phyloP scores from a whole-genome alignment of 2,329 filamentous ascomycete genomes.

The Paracorniculantispora psalliotae region DNA sequence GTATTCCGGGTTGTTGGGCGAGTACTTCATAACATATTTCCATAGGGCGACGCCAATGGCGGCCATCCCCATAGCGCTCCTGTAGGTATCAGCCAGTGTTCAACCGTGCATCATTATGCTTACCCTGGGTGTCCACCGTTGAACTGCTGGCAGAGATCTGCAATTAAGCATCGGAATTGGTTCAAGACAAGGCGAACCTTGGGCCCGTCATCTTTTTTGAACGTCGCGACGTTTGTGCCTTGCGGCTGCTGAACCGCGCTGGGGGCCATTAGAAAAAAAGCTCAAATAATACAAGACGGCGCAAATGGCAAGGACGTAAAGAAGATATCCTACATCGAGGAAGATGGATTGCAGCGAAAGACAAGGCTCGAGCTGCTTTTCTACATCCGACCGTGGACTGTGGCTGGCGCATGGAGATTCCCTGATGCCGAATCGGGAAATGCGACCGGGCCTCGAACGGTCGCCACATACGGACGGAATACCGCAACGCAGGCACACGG shows the following conservation, averaged over 20 bases:
- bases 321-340: too few relatives aligned
- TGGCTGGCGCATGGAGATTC: conserved; percentile 2
- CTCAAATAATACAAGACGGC: neutral
- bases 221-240: conserved; percentile 35
- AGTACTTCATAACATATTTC: conserved; percentile 59
- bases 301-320: neutral
- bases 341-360: neutral
- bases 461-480: neutral
- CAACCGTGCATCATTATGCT: conserved; percentile 16
- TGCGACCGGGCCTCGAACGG: neutral
- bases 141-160: conserved; percentile 66
- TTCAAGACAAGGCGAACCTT: conserved; percentile 47
- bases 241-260: neutral
- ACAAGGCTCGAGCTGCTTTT: neutral
- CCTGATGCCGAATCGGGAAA: conserved; percentile 2
- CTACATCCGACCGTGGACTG: neutral
- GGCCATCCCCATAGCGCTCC: conserved; percentile 53
- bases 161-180: conserved; percentile 58
- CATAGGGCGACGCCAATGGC: conserved; percentile 56
- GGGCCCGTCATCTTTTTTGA: conserved; percentile 14
- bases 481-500: neutral
- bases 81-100: conserved; percentile 11
- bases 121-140: conserved; percentile 65
- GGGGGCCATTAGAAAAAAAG: neutral
- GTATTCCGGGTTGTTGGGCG: conserved; percentile 48